Conservation (phyloP, 805 yeast genomes). For the Ogataea haglerorum region DNA sequence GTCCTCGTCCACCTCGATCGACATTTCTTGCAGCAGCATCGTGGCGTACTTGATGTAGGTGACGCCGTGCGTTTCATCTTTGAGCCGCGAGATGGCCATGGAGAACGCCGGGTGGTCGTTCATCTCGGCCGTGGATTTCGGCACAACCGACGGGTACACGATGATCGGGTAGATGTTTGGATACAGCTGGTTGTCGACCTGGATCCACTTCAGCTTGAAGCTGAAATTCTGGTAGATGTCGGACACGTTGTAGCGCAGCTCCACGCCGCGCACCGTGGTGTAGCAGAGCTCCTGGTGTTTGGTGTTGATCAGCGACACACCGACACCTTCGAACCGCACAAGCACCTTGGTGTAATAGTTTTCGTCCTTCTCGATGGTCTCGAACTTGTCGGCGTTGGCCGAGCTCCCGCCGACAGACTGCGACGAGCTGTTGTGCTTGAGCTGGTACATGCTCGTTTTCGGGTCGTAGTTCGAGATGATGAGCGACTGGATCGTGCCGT, state of each 20-base stretch:
- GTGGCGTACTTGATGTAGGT: conserved; percentile 90
- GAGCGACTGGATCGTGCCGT: conserved; percentile 90
- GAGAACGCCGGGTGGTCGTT: conserved; percentile 88
- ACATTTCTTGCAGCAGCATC: conserved; percentile 80
- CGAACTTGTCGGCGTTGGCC: conserved; percentile 44
- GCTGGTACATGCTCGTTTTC: conserved; percentile 68
- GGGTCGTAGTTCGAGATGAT: conserved; percentile 82
- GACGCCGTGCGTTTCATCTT: conserved; percentile 90
- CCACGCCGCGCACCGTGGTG: conserved; percentile 77
- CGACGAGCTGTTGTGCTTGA: conserved; percentile 34
- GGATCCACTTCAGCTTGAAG: conserved; percentile 88
- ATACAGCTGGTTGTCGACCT: conserved; percentile 85
- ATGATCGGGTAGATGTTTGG: conserved; percentile 88
- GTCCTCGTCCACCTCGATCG: conserved; percentile 92
- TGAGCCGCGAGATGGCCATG: conserved; percentile 76
- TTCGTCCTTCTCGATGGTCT: conserved; percentile 51
- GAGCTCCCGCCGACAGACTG: conserved; percentile 27
- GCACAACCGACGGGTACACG: conserved; percentile 84
- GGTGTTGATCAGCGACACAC: conserved; percentile 76
- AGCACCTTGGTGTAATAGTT: conserved; percentile 50
- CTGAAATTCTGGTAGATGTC: conserved; percentile 79
- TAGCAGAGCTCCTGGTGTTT: conserved; percentile 77
- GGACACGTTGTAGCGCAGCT: conserved; percentile 75
- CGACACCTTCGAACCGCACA: conserved; percentile 77
- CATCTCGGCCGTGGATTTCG: conserved; percentile 79